These are phyloP conservation scores for Zizania palustris DNA, from an alignment of 202 grass and related monocot genomes.

Conservation along the genomic window DNA sequence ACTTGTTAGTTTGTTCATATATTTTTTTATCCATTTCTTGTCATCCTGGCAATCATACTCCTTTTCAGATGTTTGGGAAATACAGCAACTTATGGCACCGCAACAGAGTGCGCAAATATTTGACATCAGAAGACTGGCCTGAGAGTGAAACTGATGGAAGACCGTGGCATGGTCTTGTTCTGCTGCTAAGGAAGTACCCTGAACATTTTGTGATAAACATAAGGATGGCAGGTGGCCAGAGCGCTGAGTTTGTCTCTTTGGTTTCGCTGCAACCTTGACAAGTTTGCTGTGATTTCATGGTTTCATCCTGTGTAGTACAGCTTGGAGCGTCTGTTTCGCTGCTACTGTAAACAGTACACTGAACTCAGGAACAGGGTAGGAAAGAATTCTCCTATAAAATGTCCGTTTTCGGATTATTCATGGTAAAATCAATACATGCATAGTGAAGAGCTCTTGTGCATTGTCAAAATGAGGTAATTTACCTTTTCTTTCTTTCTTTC, in stretches of 20 bases:
- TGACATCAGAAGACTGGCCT: slow-evolving; percentile 58
- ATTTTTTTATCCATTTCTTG: not conserved
- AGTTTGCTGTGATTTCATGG: not conserved
- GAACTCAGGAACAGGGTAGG: slow-evolving; percentile 5
- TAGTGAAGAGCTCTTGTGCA: not conserved
- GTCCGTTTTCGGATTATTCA: not conserved
- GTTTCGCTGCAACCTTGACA: slow-evolving; percentile 58
- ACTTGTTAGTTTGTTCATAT: not conserved
- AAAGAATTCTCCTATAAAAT: not conserved
- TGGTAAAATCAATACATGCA: not conserved
- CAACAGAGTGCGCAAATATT: slow-evolving; percentile 77
- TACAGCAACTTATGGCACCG: slow-evolving; percentile 74
- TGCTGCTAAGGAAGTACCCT: slow-evolving; percentile 66
- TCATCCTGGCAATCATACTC: slow-evolving; percentile 31
- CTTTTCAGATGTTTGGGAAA: slow-evolving; percentile 61
- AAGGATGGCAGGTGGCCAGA: slow-evolving; percentile 49
- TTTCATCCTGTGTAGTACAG: slow-evolving; percentile 25
- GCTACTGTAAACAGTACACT: slow-evolving; percentile 25
- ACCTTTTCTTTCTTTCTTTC: too few relatives aligned
- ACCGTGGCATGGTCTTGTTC: slow-evolving; percentile 63
- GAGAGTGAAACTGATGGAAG: slow-evolving; percentile 54
- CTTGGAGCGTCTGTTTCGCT: slow-evolving; percentile 13
- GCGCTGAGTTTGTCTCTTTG: slow-evolving; percentile 65
- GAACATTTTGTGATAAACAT: slow-evolving; percentile 71
- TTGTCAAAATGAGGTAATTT: not conserved